Evolutionary conservation across 23 red algal species (phyloP), one percentile per base, ranked within the genome.

Genomic region (Agarophyton chilense): DNA sequence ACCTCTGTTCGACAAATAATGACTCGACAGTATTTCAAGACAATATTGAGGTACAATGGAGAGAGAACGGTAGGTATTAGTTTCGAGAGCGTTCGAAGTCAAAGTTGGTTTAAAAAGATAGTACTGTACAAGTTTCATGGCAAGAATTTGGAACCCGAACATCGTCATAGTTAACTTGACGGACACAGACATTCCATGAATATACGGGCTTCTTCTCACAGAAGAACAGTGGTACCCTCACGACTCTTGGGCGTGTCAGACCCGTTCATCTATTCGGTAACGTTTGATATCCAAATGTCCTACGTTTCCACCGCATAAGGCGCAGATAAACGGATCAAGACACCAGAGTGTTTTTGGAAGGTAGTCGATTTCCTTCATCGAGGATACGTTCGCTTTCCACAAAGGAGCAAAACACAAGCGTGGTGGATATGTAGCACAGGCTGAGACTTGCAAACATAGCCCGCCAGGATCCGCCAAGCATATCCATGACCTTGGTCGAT

Each of bases 391-490:
- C 68, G 68, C 68, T 26, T 74, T 74, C 68, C 38, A 74, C 68
- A 9, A 74, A 74, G 24, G 68, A 26, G 21, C 68, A 74, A 25
- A 74, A 74, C 2, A 74, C 33, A 47, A 74, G 1, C 24, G 21
- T 74, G 22, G 47, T 74, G 41, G 19, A 74, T 10, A 74, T 29
- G 24, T 49, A 74, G 47, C 68, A 43, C 34, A 74, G 13, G 43
- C 68, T 74, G 24, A 74, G 43, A 35, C 68, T 74, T 25, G 65
- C 75, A 52, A 91, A 91, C 42, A 81, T 82, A 41, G 64, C 41
- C 7, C 88, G 39, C 88, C 88, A 91, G 0, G 88, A 91, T 0
- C 76, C 76, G 9, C 65, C 76, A 13, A 73, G 46, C 76, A 49
- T 81, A 19, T 82, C 62, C 57, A 91, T 55, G 31, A 91, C 51